These are phyloP conservation scores for Chrysophaeum taylorii DNA, from an alignment of 352 stramenopile genomes.

Conservation along the genomic window DNA sequence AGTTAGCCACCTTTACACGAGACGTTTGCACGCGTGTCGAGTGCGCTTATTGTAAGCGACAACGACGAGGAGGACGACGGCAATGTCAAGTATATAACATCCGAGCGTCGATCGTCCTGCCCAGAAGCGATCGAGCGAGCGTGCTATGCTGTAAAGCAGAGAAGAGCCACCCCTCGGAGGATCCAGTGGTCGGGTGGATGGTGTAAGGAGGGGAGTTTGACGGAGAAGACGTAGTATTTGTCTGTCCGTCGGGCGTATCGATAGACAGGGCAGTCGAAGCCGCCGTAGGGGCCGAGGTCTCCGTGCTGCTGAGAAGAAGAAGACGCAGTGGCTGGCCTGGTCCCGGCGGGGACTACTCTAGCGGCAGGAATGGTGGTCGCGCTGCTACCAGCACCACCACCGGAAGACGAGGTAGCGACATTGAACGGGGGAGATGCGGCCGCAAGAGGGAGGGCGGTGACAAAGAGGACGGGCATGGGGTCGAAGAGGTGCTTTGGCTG, in stretches of 20 bases:
- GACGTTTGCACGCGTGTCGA: too few relatives aligned
- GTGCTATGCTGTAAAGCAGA: constrained; percentile 56
- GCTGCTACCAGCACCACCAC: background rate
- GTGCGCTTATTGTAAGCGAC: too few relatives aligned
- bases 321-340: too few relatives aligned
- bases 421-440: too few relatives aligned
- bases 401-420: background rate
- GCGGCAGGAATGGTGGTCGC: constrained; percentile 31
- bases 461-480: constrained; percentile 70
- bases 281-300: constrained; percentile 61
- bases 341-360: too few relatives aligned
- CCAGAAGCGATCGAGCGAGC: too few relatives aligned
- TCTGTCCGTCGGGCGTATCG: constrained; percentile 81
- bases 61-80: too few relatives aligned
- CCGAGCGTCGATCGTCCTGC: too few relatives aligned
- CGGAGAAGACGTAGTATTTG: constrained; percentile 80
- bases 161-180: constrained; percentile 70
- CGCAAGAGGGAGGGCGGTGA: constrained; percentile 77
- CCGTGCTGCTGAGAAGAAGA: constrained; percentile 40
- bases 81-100: too few relatives aligned
- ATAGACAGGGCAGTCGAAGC: constrained; percentile 82
- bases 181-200: constrained; percentile 69
- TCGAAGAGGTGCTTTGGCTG: constrained; percentile 81
- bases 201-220: constrained; percentile 43
- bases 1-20: too few relatives aligned